These are phyloP conservation scores for Waltiozyma sp. DNA, from an alignment of 1,139 yeast genomes.

Conservation along the genomic window DNA sequence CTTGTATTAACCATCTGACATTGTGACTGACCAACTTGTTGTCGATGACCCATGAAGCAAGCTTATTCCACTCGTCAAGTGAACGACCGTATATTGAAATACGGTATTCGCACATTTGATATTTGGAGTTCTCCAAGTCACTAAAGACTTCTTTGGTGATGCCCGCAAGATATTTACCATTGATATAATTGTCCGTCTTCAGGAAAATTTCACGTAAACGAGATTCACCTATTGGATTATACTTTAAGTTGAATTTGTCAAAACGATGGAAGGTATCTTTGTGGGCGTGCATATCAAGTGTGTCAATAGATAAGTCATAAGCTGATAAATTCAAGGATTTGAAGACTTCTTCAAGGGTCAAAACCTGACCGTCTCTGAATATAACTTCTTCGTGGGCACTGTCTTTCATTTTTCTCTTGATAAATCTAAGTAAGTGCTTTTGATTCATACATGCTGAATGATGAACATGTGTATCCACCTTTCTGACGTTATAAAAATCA, in stretches of 20 bases:
- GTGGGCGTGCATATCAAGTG: constrained; percentile 98
- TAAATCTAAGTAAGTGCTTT: constrained; percentile 86
- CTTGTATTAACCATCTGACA: constrained; percentile 93
- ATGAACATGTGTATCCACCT: constrained; percentile 98
- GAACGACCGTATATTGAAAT: constrained; percentile 91
- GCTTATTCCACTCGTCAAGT: constrained; percentile 85
- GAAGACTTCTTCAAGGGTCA: constrained; percentile 80
- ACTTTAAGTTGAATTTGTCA: constrained; percentile 93
- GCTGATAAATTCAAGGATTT: constrained; percentile 84
- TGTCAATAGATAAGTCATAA: constrained; percentile 89
- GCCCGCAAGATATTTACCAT: constrained; percentile 86
- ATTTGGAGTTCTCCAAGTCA: constrained; percentile 88
- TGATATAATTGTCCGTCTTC: constrained; percentile 86
- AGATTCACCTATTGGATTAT: constrained; percentile 97
- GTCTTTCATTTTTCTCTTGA: constrained; percentile 79
- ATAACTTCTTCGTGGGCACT: constrained; percentile 84
- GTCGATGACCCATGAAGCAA: constrained; percentile 92
- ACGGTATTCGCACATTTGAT: constrained; percentile 94
- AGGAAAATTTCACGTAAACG: constrained; percentile 90
- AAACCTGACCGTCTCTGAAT: constrained; percentile 83
- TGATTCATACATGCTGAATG: constrained; percentile 99
- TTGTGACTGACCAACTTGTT: constrained; percentile 86
- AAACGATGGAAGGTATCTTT: constrained; percentile 96
- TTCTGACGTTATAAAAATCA: constrained; percentile 95
- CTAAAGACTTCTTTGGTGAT: constrained; percentile 86